A percentile compares a stretch with the other conserved stretches of the same genome.
Evolutionary conservation across 1,139 yeast species (phyloP).

Genomic region (Zygoascus sp.): DNA sequence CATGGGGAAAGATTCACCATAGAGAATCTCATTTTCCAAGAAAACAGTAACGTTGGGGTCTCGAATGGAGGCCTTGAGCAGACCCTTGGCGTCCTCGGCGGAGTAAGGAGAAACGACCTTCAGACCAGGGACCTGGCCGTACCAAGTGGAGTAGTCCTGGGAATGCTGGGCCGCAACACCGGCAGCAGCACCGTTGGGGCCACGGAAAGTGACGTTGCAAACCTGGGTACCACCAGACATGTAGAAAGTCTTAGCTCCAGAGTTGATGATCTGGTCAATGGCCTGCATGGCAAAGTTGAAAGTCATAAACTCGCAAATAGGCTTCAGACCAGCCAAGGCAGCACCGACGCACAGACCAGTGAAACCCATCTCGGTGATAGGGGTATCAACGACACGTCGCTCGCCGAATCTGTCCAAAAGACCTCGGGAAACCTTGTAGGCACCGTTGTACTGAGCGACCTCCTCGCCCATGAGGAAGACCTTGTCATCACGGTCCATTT

Average conservation of each 20-base stretch:
- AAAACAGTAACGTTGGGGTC: conserved; percentile 98
- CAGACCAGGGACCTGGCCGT: conserved; percentile 96
- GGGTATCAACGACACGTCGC: conserved; percentile 93
- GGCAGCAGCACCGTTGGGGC: conserved; percentile 99
- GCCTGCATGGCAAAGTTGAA: conserved; percentile 99
- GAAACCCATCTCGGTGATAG: conserved; percentile 99
- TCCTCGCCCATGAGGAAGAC: conserved; percentile 98
- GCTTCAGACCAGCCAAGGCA: conserved; percentile 93
- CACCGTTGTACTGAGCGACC: conserved; percentile 98
- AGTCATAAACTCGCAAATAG: conserved; percentile 98
- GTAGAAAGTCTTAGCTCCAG: conserved; percentile 97
- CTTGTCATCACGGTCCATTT: conserved; percentile 90
- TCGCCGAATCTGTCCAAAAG: conserved; percentile 95
- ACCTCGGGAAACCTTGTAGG: conserved; percentile 95
- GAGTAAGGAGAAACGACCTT: conserved; percentile 95
- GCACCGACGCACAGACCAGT: conserved; percentile 98
- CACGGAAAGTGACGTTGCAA: conserved; percentile 96
- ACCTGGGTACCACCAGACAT: conserved; percentile 99
- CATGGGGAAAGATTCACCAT: conserved; percentile 87
- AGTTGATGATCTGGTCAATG: conserved; percentile 94
- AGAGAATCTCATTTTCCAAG: conserved; percentile 91
- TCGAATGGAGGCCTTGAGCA: conserved; percentile 91
- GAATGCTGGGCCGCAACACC: conserved; percentile 99
- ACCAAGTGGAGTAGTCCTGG: conserved; percentile 97
- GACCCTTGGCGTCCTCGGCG: conserved; percentile 94